These are phyloP conservation scores for Leccinellum luteum DNA, from an alignment of 768 basidiomycete species.

Conservation along the genomic window DNA sequence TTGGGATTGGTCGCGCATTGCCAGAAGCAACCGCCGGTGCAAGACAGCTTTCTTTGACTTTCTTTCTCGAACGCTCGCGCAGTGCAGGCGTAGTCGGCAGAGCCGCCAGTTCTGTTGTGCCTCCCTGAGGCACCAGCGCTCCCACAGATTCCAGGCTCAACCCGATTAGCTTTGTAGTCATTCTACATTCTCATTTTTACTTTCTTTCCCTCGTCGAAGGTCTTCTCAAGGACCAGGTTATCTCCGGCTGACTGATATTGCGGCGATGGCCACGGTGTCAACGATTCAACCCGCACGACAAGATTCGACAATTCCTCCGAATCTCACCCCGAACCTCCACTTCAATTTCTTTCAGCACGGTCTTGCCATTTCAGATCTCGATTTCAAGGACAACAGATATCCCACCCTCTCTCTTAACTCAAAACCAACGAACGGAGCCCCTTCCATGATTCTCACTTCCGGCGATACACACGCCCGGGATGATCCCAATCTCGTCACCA, in stretches of 20 bases:
- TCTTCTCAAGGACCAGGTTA: constrained; percentile 16
- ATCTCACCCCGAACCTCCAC: constrained; percentile 33
- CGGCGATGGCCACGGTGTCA: constrained; percentile 45
- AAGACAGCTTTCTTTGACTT: background rate
- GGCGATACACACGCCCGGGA: constrained; percentile 29
- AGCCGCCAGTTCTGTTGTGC: background rate
- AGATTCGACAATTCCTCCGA: constrained; percentile 33
- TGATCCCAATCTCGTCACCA: constrained; percentile 7
- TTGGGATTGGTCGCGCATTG: constrained; percentile 19
- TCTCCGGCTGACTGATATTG: constrained; percentile 21
- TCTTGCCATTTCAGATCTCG: constrained; percentile 55
- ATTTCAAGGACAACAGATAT: constrained; percentile 64
- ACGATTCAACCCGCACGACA: constrained; percentile 46
- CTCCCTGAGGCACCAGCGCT: background rate
- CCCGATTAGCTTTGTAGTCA: constrained; percentile 6
- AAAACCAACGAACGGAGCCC: constrained; percentile 22
- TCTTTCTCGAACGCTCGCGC: background rate
- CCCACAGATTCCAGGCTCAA: background rate
- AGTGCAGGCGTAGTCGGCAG: background rate
- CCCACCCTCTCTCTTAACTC: constrained; percentile 32
- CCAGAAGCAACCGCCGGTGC: constrained; percentile 11
- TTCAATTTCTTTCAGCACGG: constrained; percentile 49
- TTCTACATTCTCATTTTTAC: constrained; percentile 1
- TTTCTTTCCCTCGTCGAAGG: constrained; percentile 6
- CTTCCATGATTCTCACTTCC: constrained; percentile 31